Base-by-base conservation (phyloP, 2,329 filamentous ascomycete species). In the Didymella pinodella region DNA sequence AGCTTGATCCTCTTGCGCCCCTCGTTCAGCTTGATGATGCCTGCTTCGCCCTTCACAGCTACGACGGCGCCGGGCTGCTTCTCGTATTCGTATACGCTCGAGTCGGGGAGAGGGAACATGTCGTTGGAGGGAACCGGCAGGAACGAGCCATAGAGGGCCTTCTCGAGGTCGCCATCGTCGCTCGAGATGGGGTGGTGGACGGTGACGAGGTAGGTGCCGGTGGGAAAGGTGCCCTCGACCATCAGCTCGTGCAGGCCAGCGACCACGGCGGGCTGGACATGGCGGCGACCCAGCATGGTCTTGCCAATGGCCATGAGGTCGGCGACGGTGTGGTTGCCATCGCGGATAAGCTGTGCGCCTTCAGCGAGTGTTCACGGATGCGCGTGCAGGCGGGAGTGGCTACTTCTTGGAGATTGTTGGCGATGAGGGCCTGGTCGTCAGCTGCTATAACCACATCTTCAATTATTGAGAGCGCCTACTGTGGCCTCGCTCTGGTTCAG, bases 271-370 rank as follows among this genome's bases (percentile, higher is more conserved):
- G 94, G 93, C 43, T 92, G 83, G 60, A 98, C 94, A 78, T 98
- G 94, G 32, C 94, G 90, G 10, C 94, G 90, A 64, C 94, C 94
- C 2, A 98, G 90, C 89, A 98, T 93, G 54, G 91, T 94, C 69
- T 91, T 88, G 68, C 94, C 94, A 64, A 97, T 86, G 61, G 87
- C 83, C 93, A 98, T 98, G 74, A 98, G 91, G 77, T 97, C 93
- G 38, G 93, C 90, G 53, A 98, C 94, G 14, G 86, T 90, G 80
- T 97, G 92, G 67, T 90, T 88, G 75, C 94, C 94, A 94, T 98
- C 94, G 77, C 94, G 93, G 77, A 98, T 96, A 70, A 97, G 89
- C 85, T 89, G 68, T 67, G 53, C 47, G 53, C 46, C 48, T 68
- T 76, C 66, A 76, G 72, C 44, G 59, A 55, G 51, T 50, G 48